Base-by-base conservation (phyloP, 192 early-diverging fungal species). In the Umbelopsis sp. region DNA sequence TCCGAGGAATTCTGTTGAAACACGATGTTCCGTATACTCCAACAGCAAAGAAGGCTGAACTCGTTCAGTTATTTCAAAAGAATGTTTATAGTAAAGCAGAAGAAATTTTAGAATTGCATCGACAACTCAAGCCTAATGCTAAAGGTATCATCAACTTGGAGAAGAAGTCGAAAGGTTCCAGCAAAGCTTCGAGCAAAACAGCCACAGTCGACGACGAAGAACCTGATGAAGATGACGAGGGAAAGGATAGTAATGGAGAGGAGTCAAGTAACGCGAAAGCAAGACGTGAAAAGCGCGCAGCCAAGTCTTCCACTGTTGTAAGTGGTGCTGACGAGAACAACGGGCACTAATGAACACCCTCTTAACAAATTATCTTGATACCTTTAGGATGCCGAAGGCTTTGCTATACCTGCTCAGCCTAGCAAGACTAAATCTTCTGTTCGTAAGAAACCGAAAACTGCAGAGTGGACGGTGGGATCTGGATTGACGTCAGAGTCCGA, bases 1-100 rank as follows among this genome's bases (percentile, higher is more conserved):
- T 71, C 12, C 26, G 70, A 54, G 54, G 54, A 21, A 59, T 59
- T 22, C 70, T 71, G 3, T 59, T 71, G n/a, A 26, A 45, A 5
- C 70, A 71, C 54, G 54, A 71, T 43, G 70, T 59, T 16, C 51
- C 49, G 2, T 71, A 59, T 53, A 21, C 70, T 14, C 43, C 51
- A 32, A n/a, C 43, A 1, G 43, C 70, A 29, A 52, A 59, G 36
- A 71, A 71, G 25, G 32, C 51, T 21, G 70, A 71, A 51, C 41
- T 71, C 9, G 36, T 71, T 22, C 21, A 54, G 6, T 26, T 41
- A 7, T 71, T 71, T 43, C 11, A 71, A 22, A 31, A 50, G 11
- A 70, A 70, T 20, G 45, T 70, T 17, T 45, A 22, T 53, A n/a
- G 21, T 11, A 70, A 70, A 14, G 25, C 68, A 3, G 49, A 50